Evolutionary conservation across 148 eudicot genomes (phyloP).

Genomic region (Vaccinium macrocarpon): DNA sequence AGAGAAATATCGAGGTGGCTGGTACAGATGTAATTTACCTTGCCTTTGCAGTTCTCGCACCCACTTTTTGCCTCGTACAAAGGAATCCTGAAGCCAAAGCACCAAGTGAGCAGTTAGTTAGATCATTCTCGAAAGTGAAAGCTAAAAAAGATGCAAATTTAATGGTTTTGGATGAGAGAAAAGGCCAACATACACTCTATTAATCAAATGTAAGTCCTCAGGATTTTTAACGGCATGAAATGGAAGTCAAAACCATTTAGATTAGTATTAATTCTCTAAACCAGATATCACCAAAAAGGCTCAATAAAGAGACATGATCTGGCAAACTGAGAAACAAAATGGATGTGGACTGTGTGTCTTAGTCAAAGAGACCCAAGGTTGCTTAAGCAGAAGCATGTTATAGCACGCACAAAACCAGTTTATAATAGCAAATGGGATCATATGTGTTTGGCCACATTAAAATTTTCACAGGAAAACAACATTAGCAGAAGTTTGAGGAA

Average conservation of each 20-base stretch:
- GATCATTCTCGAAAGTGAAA: background rate
- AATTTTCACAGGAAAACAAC: background rate
- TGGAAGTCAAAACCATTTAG: background rate
- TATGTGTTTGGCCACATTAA: background rate
- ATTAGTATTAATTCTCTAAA: too few species aligned
- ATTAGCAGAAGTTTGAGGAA: background rate
- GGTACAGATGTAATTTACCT: constrained; percentile 31
- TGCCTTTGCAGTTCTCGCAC: constrained; percentile 65
- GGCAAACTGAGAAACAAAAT: background rate
- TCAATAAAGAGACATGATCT: background rate
- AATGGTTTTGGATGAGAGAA: background rate
- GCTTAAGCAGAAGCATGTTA: background rate
- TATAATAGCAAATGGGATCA: background rate
- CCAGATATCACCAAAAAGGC: background rate
- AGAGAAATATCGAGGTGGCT: background rate
- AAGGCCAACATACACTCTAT: background rate
- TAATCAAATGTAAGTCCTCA: background rate
- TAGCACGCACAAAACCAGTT: background rate
- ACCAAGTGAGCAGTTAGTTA: background rate
- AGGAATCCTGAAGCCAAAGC: constrained; percentile 50
- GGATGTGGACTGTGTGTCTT: background rate
- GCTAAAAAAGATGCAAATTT: background rate
- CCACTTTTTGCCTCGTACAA: constrained; percentile 67
- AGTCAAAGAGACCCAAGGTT: background rate
- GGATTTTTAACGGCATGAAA: background rate